Evolutionary conservation across 495 filamentous ascomycete species (phyloP), one percentile per base, ranked within the genome.

Genomic region (Penicillium turbatum): DNA sequence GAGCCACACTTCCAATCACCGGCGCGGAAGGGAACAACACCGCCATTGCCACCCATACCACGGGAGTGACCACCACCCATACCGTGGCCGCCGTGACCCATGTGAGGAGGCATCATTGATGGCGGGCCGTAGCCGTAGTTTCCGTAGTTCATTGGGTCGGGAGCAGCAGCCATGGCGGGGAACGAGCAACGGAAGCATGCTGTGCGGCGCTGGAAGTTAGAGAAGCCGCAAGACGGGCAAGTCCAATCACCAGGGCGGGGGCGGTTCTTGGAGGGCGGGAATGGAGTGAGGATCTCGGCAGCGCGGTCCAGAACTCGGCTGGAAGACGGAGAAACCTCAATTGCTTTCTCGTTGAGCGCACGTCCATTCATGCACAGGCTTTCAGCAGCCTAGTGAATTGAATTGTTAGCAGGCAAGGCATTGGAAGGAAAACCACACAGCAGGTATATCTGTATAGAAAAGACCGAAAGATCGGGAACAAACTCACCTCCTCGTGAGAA

Each of bases 1-100:
- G 90, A 92, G 40, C 93, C 93, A 68, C 93, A 98, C 67, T 96
- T 97, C 93, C 93, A 98, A 68, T 98, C 93, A 59, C 93, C 93
- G 38, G 93, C 93, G 56, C 93, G 86, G 84, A 97, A 98, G 17
- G 93, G 93, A 51, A 97, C 92, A 52, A 92, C 87, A 45, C 92
- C 92, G 50, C 87, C 86, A 47, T 86, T 84, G 48, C 87, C 87
- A 48, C 83, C 81, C 82, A 87, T 86, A 21, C 86, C 87, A 40
- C 80, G 77, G 32, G 76, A 75, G 69, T 91, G 88, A 43, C 84
- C 82, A 74, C 82, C 81, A 26, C 86, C 82, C 74, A 82, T 81
- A 27, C 86, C 84, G 66, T 87, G 84, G 43, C 82, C 85, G 46
- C 86, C 86, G 55, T 89, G 86, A 44, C 84, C 84, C 78, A 91